phyloP scores from a whole-genome alignment of 345 rosid species.

The Corymbia maculata region DNA sequence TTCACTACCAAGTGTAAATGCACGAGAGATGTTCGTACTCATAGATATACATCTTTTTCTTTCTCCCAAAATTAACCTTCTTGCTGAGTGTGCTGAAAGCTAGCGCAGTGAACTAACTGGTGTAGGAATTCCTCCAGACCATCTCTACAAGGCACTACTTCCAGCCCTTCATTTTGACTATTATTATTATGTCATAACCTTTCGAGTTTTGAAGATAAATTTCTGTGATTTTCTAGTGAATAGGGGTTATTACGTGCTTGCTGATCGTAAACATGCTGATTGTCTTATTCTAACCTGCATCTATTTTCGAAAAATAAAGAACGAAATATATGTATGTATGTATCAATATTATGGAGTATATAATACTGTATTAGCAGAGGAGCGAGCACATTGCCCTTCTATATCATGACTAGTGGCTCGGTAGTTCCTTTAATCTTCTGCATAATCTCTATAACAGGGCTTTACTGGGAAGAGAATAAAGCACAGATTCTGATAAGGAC shows the following conservation, averaged over 20 bases:
- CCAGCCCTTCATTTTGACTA: not conserved
- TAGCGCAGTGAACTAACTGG: too few species aligned
- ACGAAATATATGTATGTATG: too few species aligned
- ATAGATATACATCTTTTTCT: not conserved
- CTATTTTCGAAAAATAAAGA: too few species aligned
- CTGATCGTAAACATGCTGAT: not conserved
- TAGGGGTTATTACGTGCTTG: not conserved
- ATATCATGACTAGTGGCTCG: not conserved
- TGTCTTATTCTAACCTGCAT: not conserved
- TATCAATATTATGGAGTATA: not conserved
- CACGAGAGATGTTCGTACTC: not conserved
- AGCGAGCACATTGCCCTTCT: not conserved
- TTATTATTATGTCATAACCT: not conserved
- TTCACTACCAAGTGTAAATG: not conserved
- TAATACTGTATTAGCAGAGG: not conserved
- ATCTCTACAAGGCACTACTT: not conserved
- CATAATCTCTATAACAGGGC: not conserved
- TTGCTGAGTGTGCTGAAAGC: not conserved
- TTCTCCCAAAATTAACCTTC: not conserved
- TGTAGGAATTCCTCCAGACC: not conserved
- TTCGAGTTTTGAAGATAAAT: not conserved
- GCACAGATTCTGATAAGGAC: not conserved
- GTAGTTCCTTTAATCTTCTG: not conserved
- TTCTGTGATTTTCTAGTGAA: not conserved
- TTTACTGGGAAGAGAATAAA: not conserved